Evolutionary conservation across 305 asterid species (phyloP).

Genomic region (Plantago coronopus): DNA sequence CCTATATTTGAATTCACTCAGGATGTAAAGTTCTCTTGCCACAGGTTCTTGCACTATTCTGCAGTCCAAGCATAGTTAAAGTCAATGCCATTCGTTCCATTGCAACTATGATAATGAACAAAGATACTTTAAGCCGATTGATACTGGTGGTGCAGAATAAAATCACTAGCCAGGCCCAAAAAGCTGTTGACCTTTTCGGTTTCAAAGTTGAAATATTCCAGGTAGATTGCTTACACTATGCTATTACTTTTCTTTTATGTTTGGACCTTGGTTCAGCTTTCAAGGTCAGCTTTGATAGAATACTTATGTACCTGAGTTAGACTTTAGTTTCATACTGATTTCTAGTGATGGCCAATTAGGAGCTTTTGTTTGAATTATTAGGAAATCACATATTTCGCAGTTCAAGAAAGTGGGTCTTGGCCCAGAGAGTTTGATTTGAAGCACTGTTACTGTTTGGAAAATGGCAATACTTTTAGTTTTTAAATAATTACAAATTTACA

Average conservation of each 20-base stretch:
- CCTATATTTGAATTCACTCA: conserved; percentile 13
- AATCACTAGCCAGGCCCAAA: conserved; percentile 70
- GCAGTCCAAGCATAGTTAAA: conserved; percentile 48
- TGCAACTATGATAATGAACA: conserved; percentile 37
- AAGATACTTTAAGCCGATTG: conserved; percentile 51
- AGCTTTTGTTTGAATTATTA: not conserved
- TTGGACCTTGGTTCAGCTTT: conserved; percentile 2
- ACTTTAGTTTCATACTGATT: not conserved
- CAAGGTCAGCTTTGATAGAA: not conserved
- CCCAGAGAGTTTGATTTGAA: too few relatives aligned
- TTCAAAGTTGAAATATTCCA: conserved; percentile 80
- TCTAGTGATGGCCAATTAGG: not conserved
- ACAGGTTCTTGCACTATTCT: conserved; percentile 70
- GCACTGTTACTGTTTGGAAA: too few relatives aligned
- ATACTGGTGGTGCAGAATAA: conserved; percentile 58
- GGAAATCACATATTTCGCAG: too few relatives aligned
- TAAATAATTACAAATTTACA: too few relatives aligned
- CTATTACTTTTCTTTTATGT: conserved; percentile 7
- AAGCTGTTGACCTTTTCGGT: conserved; percentile 45
- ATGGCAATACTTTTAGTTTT: too few relatives aligned
- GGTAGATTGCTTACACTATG: conserved; percentile 35
- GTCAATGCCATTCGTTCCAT: conserved; percentile 53
- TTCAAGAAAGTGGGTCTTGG: too few relatives aligned
- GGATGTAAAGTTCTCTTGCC: conserved; percentile 19
- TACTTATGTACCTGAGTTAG: conserved; percentile 10